phyloP scores from a whole-genome alignment of 371 early-diverging fungal genomes.

The Blakeslea trispora region DNA sequence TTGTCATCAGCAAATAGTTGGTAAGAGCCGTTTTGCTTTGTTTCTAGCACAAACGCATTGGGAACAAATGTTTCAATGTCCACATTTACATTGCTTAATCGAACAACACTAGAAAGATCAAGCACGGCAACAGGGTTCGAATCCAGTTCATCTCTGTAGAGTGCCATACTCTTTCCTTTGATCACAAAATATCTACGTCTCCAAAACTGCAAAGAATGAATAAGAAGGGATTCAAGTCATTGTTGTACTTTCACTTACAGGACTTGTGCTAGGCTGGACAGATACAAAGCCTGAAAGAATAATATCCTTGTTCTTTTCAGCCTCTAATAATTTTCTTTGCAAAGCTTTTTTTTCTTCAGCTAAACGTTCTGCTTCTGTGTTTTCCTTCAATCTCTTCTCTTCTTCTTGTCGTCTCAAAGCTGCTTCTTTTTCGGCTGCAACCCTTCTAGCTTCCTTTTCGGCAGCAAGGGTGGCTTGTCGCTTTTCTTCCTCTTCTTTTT shows the following conservation, averaged over 20 bases:
- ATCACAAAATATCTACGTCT: constrained; percentile 35
- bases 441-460: constrained; percentile 16
- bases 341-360: constrained; percentile 27
- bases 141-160: constrained; percentile 27
- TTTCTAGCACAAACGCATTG: constrained; percentile 46
- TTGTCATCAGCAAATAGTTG: constrained; percentile 42
- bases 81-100: constrained; percentile 34
- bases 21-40: constrained; percentile 36
- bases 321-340: constrained; percentile 29
- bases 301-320: constrained; percentile 35
- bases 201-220: constrained; percentile 27
- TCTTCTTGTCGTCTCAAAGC: constrained; percentile 17
- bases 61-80: constrained; percentile 45
- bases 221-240: background rate
- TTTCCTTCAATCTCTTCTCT: constrained; percentile 17
- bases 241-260: constrained; percentile 20
- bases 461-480: constrained; percentile 16
- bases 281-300: constrained; percentile 33
- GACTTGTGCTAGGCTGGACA: constrained; percentile 33
- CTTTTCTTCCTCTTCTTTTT: constrained; percentile 17
- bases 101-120: constrained; percentile 40
- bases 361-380: constrained; percentile 17
- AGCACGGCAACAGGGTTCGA: constrained; percentile 45
- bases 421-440: constrained; percentile 22
- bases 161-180: constrained; percentile 23